Percentiles rank a stretch among this genome's conserved stretches.
phyloP scores from a whole-genome alignment of 2,329 filamentous ascomycete genomes.

The Fusarium goolgardi region DNA sequence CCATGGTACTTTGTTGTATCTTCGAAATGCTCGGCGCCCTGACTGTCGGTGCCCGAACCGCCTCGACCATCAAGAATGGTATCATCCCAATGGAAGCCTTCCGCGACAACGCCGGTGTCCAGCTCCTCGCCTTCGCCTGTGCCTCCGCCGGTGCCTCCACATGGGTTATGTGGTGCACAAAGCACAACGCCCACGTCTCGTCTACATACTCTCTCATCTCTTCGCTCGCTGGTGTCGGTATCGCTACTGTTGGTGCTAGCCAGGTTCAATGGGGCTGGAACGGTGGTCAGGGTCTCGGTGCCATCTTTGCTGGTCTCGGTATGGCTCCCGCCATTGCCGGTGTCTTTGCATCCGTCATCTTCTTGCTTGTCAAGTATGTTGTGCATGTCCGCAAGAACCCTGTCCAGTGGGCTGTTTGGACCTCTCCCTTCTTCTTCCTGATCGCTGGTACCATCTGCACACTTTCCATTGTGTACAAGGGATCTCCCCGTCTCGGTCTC shows the following conservation, averaged over 20 bases:
- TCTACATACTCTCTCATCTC: conserved; percentile 79
- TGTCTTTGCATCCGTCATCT: conserved; percentile 74
- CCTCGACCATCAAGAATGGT: conserved; percentile 83
- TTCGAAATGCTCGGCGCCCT: conserved; percentile 77
- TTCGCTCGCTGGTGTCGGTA: conserved; percentile 74
- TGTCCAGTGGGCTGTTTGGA: conserved; percentile 77
- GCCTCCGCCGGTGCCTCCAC: conserved; percentile 72
- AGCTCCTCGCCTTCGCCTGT: conserved; percentile 75
- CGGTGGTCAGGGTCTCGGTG: conserved; percentile 73
- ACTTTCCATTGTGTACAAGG: conserved; percentile 84
- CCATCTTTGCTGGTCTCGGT: conserved; percentile 76
- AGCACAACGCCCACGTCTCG: conserved; percentile 77
- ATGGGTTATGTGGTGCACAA: conserved; percentile 86
- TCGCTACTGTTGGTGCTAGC: conserved; percentile 71
- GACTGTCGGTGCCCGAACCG: conserved; percentile 74
- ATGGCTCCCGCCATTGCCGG: conserved; percentile 78
- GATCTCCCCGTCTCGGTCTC: conserved; percentile 64
- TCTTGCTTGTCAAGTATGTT: conserved; percentile 71
- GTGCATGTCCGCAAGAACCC: conserved; percentile 79
- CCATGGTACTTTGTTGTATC: conserved; percentile 72
- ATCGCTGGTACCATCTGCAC: conserved; percentile 80
- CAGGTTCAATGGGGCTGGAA: conserved; percentile 78
- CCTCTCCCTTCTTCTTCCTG: conserved; percentile 81
- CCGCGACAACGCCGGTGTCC: conserved; percentile 69
- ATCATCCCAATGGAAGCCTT: conserved; percentile 73